Percentiles rank a stretch among this genome's conserved stretches.
These are phyloP conservation scores for Entomortierella lignicola DNA, from an alignment of 192 early-diverging fungal species.

Conservation along the genomic window DNA sequence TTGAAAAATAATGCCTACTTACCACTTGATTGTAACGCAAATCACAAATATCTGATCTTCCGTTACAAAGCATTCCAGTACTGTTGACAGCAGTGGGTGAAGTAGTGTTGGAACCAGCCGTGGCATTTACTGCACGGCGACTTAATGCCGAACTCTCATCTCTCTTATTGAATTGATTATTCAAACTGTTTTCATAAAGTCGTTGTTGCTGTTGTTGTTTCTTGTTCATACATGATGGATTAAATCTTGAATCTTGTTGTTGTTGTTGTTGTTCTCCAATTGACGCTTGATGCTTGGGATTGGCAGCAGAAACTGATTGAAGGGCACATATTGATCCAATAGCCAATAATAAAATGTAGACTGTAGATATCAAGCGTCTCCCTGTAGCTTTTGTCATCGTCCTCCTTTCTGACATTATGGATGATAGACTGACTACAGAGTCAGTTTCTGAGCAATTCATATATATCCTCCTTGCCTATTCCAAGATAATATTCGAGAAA, in stretches of 20 bases:
- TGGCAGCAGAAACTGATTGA: neutral
- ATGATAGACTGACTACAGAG: too few relatives aligned
- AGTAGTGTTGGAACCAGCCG: neutral
- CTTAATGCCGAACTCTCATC: neutral
- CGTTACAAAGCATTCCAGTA: conserved; percentile 53
- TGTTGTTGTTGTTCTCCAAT: neutral
- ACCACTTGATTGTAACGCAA: conserved; percentile 60
- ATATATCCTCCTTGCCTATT: too few relatives aligned
- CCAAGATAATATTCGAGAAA: too few relatives aligned
- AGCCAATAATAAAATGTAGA: neutral
- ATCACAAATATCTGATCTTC: conserved; percentile 48
- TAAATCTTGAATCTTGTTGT: too few relatives aligned
- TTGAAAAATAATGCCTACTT: neutral
- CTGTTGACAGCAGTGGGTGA: conserved; percentile 22
- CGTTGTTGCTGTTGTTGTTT: too few relatives aligned
- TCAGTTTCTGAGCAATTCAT: too few relatives aligned
- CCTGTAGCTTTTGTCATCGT: too few relatives aligned
- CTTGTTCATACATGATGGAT: too few relatives aligned
- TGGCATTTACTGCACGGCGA: neutral
- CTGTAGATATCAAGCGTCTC: too few relatives aligned
- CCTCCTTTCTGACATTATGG: too few relatives aligned
- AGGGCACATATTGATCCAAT: neutral
- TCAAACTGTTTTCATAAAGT: too few relatives aligned
- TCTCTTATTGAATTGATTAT: neutral
- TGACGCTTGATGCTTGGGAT: neutral